Percentiles rank a stretch among this genome's conserved stretches.
Evolutionary conservation across 2,329 filamentous ascomycete genomes (phyloP).

Genomic region (Ceratocystis huliohia): DNA sequence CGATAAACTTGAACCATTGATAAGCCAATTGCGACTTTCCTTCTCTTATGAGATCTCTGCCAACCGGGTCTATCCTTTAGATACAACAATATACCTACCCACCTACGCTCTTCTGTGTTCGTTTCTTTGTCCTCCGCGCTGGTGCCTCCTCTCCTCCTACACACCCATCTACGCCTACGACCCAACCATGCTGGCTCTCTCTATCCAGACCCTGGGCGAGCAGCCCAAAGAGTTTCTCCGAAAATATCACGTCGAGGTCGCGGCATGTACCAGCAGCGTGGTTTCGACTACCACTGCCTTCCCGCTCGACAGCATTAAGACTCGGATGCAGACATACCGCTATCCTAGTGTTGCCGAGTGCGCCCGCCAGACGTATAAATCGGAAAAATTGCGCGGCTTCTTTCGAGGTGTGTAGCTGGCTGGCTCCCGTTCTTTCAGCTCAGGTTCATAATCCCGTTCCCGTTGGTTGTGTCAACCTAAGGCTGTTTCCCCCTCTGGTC

Average conservation of each 20-base stretch:
- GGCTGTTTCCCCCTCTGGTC: not conserved
- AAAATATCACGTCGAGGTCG: slow-evolving; percentile 63
- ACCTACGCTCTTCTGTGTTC: not conserved
- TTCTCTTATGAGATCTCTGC: not conserved
- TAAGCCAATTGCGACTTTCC: not conserved
- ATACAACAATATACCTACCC: not conserved
- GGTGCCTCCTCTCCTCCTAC: not conserved
- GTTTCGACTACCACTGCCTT: slow-evolving; percentile 71
- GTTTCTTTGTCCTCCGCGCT: not conserved
- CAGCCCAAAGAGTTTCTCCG: slow-evolving; percentile 17
- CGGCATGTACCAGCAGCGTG: slow-evolving; percentile 63
- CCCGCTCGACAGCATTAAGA: slow-evolving; percentile 80
- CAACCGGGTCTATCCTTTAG: not conserved
- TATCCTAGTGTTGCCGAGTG: slow-evolving; percentile 64
- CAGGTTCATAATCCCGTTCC: not conserved
- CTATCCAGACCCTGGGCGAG: slow-evolving; percentile 18
- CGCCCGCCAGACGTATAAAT: slow-evolving; percentile 60
- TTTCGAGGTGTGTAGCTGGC: slow-evolving; percentile 53
- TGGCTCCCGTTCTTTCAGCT: not conserved
- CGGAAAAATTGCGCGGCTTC: slow-evolving; percentile 62
- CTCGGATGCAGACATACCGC: slow-evolving; percentile 76
- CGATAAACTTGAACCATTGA: not conserved
- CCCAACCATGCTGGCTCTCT: slow-evolving; percentile 16
- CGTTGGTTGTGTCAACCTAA: not conserved
- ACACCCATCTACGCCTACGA: not conserved